phyloP scores from a whole-genome alignment of 2,329 filamentous ascomycete species.

The Phyllosticta citriasiana region DNA sequence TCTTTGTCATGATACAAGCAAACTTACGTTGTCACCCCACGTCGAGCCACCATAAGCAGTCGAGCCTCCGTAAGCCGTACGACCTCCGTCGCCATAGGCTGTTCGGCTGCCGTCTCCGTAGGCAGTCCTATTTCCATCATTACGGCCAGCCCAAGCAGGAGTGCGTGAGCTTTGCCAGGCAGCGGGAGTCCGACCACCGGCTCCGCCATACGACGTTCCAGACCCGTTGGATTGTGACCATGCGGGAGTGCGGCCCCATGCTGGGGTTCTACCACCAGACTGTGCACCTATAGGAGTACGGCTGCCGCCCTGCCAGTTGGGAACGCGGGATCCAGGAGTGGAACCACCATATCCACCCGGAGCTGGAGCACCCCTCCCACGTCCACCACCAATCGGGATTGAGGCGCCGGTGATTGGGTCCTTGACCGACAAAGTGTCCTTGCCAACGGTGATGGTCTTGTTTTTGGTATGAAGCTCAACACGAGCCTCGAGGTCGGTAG shows the following conservation, averaged over 20 bases:
- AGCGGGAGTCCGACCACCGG: slow-evolving; percentile 27
- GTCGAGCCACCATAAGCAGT: slow-evolving; percentile 39
- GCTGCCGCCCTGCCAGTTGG: slow-evolving; percentile 14
- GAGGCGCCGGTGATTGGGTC: slow-evolving; percentile 66
- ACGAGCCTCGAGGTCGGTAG: slow-evolving; percentile 73
- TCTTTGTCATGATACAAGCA: slow-evolving; percentile 12
- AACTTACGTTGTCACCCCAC: slow-evolving; percentile 19
- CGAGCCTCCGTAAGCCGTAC: slow-evolving; percentile 45
- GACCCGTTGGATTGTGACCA: slow-evolving; percentile 31
- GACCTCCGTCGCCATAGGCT: slow-evolving; percentile 47
- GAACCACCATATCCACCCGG: slow-evolving; percentile 19
- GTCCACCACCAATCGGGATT: slow-evolving; percentile 56
- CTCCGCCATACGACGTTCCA: slow-evolving; percentile 36
- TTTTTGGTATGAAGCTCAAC: slow-evolving; percentile 92
- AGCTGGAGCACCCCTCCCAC: slow-evolving; percentile 20
- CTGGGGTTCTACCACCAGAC: slow-evolving; percentile 50
- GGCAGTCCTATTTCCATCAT: slow-evolving; percentile 31
- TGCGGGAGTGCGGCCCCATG: slow-evolving; percentile 44
- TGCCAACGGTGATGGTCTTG: slow-evolving; percentile 78
- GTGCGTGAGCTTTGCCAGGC: slow-evolving; percentile 19
- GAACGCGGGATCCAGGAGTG: slow-evolving; percentile 26
- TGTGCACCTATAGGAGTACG: slow-evolving; percentile 37
- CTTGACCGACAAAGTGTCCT: slow-evolving; percentile 73
- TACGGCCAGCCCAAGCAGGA: slow-evolving; percentile 23
- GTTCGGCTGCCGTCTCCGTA: slow-evolving; percentile 34